Conservation (phyloP, 2,329 filamentous ascomycete species). For the Pseudohalonectria lignicola region DNA sequence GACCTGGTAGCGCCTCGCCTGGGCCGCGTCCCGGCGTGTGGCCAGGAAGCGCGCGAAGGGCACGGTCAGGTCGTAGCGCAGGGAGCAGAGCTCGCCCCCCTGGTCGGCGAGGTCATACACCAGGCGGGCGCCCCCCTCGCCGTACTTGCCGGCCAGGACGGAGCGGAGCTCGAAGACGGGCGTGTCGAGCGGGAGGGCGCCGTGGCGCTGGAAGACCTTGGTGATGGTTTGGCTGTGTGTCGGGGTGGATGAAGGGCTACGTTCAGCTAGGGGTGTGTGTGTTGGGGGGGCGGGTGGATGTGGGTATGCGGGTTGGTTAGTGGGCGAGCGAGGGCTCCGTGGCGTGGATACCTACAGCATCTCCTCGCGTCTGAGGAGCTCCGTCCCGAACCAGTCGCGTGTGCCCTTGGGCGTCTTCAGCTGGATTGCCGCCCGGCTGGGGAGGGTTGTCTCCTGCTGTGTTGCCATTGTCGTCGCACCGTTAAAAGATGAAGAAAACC, state of each 20-base stretch:
- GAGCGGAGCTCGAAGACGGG: slow-evolving; percentile 68
- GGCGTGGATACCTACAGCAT: not conserved
- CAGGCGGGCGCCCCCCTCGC: slow-evolving; percentile 60
- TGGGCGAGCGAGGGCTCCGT: not conserved
- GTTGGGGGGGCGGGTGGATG: too few relatives aligned
- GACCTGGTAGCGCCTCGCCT: slow-evolving; percentile 90
- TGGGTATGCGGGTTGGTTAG: slow-evolving; percentile 2
- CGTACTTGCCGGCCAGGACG: slow-evolving; percentile 35
- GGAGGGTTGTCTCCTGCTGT: too few relatives aligned
- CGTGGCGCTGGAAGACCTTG: slow-evolving; percentile 40
- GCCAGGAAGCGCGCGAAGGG: slow-evolving; percentile 79
- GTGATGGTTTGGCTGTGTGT: slow-evolving; percentile 12
- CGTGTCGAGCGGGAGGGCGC: slow-evolving; percentile 60
- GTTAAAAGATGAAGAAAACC: too few relatives aligned
- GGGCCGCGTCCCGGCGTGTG: slow-evolving; percentile 75
- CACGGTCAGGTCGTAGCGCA: slow-evolving; percentile 60
- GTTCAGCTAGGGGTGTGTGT: too few relatives aligned
- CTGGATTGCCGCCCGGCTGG: too few relatives aligned
- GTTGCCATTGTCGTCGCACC: too few relatives aligned
- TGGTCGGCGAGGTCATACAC: slow-evolving; percentile 72
- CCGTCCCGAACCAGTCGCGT: too few relatives aligned
- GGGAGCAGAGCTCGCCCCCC: slow-evolving; percentile 69
- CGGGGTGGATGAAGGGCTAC: too few relatives aligned
- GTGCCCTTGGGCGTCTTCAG: slow-evolving; percentile 74
- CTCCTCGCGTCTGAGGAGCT: too few relatives aligned